Percentiles rank a stretch among this genome's conserved stretches.
Evolutionary conservation across 2,329 filamentous ascomycete species (phyloP).

Genomic region (Colletotrichum echinochloae): DNA sequence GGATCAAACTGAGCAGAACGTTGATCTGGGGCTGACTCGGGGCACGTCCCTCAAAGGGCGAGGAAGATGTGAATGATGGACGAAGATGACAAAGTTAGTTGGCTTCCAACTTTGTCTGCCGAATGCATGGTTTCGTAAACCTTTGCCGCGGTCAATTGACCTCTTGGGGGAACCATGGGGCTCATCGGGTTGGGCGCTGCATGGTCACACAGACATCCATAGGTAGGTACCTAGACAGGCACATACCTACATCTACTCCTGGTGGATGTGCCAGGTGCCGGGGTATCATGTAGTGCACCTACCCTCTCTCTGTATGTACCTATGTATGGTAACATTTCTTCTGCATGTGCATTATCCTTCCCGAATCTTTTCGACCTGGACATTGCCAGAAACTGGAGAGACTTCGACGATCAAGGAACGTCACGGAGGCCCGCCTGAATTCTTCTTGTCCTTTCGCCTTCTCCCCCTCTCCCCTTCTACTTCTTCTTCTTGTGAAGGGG

Average conservation of each 20-base stretch:
- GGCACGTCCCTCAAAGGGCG: neutral
- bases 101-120: neutral
- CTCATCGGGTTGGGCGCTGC: neutral
- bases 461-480: no score
- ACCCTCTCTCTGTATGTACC: no score
- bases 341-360: neutral
- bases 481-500: neutral
- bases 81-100: neutral
- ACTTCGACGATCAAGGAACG: slow-evolving; percentile 4
- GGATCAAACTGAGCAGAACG: slow-evolving; percentile 3
- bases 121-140: neutral
- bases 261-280: neutral
- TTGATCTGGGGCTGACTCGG: slow-evolving; percentile 23
- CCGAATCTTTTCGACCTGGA: slow-evolving; percentile 7
- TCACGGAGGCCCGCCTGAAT: slow-evolving; percentile 34
- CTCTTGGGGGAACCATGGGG: neutral
- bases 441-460: neutral
- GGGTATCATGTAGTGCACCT: no score
- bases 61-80: neutral
- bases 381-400: neutral
- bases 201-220: neutral
- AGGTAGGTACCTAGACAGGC: neutral
- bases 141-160: neutral
- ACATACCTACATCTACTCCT: neutral
- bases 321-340: neutral